A percentile compares a stretch with the other conserved stretches of the same genome.
Evolutionary conservation across 306 rosid species (phyloP).

Genomic region (Rosa persica): DNA sequence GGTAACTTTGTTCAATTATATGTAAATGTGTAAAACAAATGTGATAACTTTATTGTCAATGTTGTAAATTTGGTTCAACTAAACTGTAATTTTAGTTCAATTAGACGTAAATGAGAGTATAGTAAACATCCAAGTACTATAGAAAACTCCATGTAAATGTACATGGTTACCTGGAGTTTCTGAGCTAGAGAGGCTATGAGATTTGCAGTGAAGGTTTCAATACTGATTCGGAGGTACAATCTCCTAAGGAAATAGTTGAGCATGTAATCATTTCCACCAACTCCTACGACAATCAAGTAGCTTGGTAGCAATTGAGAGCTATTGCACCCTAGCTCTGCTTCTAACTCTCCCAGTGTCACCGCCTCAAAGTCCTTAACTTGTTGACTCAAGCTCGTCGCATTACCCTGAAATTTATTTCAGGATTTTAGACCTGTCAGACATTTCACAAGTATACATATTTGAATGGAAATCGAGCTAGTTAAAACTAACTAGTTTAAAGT

Average conservation of each 20-base stretch:
- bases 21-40: too few species aligned
- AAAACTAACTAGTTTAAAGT: too few species aligned
- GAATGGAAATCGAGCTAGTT: too few species aligned
- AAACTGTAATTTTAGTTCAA: too few species aligned
- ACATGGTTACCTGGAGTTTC: conserved; percentile 3
- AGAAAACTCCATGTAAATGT: too few species aligned
- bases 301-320: conserved; percentile 9
- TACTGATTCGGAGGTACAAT: conserved; percentile 7
- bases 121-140: too few species aligned
- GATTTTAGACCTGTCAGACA: background rate
- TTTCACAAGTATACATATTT: too few species aligned
- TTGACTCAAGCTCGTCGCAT: conserved; percentile 32
- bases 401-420: conserved; percentile 27
- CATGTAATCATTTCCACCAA: conserved; percentile 50
- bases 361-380: conserved; percentile 46
- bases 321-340: conserved; percentile 11
- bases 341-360: conserved; percentile 38
- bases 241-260: conserved; percentile 39
- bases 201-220: conserved; percentile 33
- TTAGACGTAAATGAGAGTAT: too few species aligned
- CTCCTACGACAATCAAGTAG: conserved; percentile 50
- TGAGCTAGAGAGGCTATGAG: conserved; percentile 32
- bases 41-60: too few species aligned
- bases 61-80: too few species aligned
- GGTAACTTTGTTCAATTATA: too few species aligned